Evolutionary conservation across 768 basidiomycete species (phyloP).

Genomic region (Asterophora parasitica): DNA sequence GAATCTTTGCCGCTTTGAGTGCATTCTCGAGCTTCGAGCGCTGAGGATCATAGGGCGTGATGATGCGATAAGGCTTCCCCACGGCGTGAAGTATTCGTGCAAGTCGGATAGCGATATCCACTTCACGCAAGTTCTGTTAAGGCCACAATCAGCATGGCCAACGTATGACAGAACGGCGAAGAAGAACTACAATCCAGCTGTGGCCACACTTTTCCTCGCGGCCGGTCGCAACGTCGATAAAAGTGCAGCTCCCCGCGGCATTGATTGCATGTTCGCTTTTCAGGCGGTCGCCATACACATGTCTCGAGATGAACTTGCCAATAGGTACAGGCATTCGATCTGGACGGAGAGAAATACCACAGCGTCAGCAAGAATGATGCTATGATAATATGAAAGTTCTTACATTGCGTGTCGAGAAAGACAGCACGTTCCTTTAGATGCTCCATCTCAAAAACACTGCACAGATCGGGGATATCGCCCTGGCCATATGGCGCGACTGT

Average conservation of each 20-base stretch:
- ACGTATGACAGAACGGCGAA: neutral
- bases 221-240: conserved; percentile 46
- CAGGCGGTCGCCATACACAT: conserved; percentile 52
- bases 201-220: conserved; percentile 25
- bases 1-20: conserved; percentile 40
- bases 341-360: conserved; percentile 9
- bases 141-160: conserved; percentile 1
- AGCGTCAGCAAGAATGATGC: neutral
- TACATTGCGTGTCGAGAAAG: conserved; percentile 63
- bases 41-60: conserved; percentile 77
- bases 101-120: conserved; percentile 40
- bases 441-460: conserved; percentile 58
- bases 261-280: conserved; percentile 39
- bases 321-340: conserved; percentile 65
- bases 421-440: conserved; percentile 39
- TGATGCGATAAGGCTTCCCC: conserved; percentile 47
- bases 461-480: conserved; percentile 42
- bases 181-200: conserved; percentile 34
- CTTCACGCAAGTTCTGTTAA: conserved; percentile 51
- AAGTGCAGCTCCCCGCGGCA: conserved; percentile 40
- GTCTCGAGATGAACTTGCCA: conserved; percentile 54
- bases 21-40: conserved; percentile 45
- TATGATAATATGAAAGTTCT: conserved; percentile 10
- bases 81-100: conserved; percentile 36
- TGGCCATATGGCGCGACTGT: conserved; percentile 65